Percentiles rank a stretch among this genome's conserved stretches.
Conservation (phyloP, 495 filamentous ascomycete genomes). For the Hypoxylon cercidicola region DNA sequence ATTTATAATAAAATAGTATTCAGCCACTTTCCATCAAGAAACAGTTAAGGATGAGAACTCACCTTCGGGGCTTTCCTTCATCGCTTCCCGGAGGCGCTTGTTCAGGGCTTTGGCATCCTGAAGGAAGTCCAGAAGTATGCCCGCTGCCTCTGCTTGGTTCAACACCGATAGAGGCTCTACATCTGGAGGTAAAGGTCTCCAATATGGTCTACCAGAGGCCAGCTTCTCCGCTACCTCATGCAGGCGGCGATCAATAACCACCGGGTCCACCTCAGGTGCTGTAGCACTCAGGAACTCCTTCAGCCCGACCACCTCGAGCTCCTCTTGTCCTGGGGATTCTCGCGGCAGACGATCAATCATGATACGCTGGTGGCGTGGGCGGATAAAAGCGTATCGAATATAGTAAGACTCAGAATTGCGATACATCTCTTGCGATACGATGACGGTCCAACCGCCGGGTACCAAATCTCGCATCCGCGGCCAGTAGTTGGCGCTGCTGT, state of each 20-base stretch:
- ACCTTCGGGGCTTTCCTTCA: neutral
- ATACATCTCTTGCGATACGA: constrained; percentile 10
- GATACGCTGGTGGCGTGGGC: constrained; percentile 1
- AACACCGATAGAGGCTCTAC: neutral
- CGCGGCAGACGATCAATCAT: neutral
- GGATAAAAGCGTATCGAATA: constrained; percentile 27
- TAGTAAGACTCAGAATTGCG: neutral
- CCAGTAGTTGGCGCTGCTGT: neutral
- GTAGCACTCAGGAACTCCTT: constrained; percentile 30
- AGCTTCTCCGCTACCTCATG: neutral
- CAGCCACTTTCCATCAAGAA: neutral
- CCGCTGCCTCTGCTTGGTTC: neutral
- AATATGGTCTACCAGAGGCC: constrained; percentile 1
- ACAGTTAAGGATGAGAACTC: neutral
- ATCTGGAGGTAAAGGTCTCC: neutral
- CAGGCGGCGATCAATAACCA: constrained; percentile 39
- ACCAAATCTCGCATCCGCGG: constrained; percentile 9
- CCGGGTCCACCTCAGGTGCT: constrained; percentile 25
- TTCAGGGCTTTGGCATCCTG: neutral
- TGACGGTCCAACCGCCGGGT: constrained; percentile 15
- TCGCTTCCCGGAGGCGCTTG: neutral
- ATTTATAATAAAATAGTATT: neutral
- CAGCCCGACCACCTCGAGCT: constrained; percentile 30
- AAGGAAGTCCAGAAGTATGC: neutral
- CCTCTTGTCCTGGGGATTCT: constrained; percentile 1